Base-by-base conservation (phyloP, 805 yeast species). In the Barnettozyma wickerhamii region DNA sequence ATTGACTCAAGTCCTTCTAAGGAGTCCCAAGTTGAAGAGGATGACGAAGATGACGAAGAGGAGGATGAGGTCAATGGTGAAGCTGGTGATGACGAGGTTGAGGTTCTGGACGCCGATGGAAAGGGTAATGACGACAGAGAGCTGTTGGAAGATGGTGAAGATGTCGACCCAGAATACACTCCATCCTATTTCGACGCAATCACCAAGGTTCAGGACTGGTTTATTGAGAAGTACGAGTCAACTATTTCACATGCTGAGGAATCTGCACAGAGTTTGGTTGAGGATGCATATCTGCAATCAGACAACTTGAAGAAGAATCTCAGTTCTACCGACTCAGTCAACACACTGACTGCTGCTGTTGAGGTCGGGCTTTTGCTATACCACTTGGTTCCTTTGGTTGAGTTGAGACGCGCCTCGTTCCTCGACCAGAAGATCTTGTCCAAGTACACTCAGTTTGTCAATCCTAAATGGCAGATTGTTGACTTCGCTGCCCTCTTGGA, bases 261-360 rank as follows among this genome's bases (percentile, higher is more conserved):
- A 27, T 27, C 39, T 12, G 21, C 41, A 19, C 49, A 46, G 7
- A 46, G 37, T 6, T 17, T 43, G 9, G 19, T 40, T 15, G 38
- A 40, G 19, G 15, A 40, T 10, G 36, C 44, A 7, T 26, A 13
- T 7, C 42, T 45, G 26, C 24, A 34, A 27, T 49, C 54, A 21
- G 37, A 46, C 26, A 30, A 42, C 7, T 35, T 54, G 14, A 58
- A 51, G 45, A 40, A 46, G 34, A 14, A 32, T 17, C 50, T 63
- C 28, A 56, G 64, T 37, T 43, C 60, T 7, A 48, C 62, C 29
- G 54, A 53, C 30, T 36, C 63, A n/a, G 49, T 63, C 33, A 54
- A 48, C 34, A 30, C 28, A 10, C 33, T 49, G 21, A 43, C 47
- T 35, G 41, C 50, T 30, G 26, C 23, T 17, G 21, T 43, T 19